These are phyloP conservation scores for Podosphaera xanthii DNA, from an alignment of 2,329 filamentous ascomycete species.

Conservation along the genomic window DNA sequence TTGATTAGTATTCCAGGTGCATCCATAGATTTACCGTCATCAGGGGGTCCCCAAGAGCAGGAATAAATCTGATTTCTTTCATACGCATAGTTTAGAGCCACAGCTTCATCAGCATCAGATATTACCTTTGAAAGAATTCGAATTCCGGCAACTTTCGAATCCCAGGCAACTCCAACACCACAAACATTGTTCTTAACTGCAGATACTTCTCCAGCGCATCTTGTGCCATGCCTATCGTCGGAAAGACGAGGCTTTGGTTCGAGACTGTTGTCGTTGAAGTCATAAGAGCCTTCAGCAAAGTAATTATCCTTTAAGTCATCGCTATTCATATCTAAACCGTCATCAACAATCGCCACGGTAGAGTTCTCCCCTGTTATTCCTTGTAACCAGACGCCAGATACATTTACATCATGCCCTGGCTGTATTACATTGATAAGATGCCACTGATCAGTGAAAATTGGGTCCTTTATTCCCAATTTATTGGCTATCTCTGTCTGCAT, in stretches of 20 bases:
- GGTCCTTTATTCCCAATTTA: slow-evolving; percentile 57
- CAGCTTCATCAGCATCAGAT: slow-evolving; percentile 75
- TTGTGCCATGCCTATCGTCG: slow-evolving; percentile 78
- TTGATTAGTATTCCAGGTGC: slow-evolving; percentile 73
- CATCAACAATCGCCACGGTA: slow-evolving; percentile 85
- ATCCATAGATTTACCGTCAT: slow-evolving; percentile 87
- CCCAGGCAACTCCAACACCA: slow-evolving; percentile 86
- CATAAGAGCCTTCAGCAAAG: slow-evolving; percentile 76
- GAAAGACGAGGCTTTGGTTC: slow-evolving; percentile 62
- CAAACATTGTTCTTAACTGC: slow-evolving; percentile 85
- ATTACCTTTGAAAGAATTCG: slow-evolving; percentile 84
- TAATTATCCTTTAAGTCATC: slow-evolving; percentile 83
- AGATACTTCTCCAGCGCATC: slow-evolving; percentile 83
- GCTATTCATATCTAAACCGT: slow-evolving; percentile 90
- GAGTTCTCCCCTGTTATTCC: slow-evolving; percentile 76
- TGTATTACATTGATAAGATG: slow-evolving; percentile 72
- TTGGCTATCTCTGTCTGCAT: slow-evolving; percentile 37
- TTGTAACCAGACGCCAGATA: slow-evolving; percentile 79
- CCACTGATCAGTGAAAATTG: slow-evolving; percentile 89
- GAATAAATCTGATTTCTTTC: slow-evolving; percentile 93
- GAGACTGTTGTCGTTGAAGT: slow-evolving; percentile 71
- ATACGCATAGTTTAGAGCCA: slow-evolving; percentile 77
- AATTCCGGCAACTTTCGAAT: slow-evolving; percentile 72
- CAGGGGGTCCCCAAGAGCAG: slow-evolving; percentile 92
- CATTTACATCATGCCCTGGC: slow-evolving; percentile 77